Conservation (phyloP, 768 basidiomycete genomes). For the Russula vinacea region DNA sequence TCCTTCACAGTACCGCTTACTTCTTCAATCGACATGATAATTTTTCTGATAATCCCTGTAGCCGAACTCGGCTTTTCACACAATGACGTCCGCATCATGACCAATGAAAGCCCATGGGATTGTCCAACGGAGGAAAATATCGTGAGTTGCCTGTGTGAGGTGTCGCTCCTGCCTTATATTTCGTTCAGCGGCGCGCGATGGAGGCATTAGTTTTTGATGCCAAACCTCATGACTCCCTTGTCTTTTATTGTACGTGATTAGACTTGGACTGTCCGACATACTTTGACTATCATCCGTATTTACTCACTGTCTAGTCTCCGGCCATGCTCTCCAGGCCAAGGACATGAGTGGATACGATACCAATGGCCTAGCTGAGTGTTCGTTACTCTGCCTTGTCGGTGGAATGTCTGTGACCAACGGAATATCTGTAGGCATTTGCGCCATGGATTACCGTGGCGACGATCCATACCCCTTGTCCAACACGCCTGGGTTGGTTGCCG, state of each 20-base stretch:
- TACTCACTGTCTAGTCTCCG: slow-evolving; percentile 4
- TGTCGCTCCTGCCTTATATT: background rate
- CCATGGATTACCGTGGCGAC: background rate
- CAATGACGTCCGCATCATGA: background rate
- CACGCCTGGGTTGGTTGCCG: slow-evolving; percentile 3
- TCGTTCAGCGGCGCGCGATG: background rate
- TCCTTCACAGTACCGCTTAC: background rate
- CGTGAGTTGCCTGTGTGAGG: background rate
- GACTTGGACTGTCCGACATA: background rate
- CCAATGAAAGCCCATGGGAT: background rate
- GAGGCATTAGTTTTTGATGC: slow-evolving; percentile 2
- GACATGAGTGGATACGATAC: background rate
- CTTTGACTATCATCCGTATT: too few relatives aligned
- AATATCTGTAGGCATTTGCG: slow-evolving; percentile 3
- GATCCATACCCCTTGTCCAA: background rate
- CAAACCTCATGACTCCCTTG: background rate
- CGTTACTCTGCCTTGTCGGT: background rate
- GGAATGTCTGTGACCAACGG: background rate
- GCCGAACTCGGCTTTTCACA: background rate
- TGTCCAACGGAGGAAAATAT: background rate
- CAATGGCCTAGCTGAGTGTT: background rate
- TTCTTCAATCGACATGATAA: background rate
- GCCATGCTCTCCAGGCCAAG: slow-evolving; percentile 1
- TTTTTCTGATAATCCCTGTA: background rate
- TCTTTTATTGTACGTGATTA: slow-evolving; percentile 7